Percentiles rank a stretch among this genome's conserved stretches.
These are phyloP conservation scores for Suillus bovinus DNA, from an alignment of 768 basidiomycete species.

Conservation along the genomic window DNA sequence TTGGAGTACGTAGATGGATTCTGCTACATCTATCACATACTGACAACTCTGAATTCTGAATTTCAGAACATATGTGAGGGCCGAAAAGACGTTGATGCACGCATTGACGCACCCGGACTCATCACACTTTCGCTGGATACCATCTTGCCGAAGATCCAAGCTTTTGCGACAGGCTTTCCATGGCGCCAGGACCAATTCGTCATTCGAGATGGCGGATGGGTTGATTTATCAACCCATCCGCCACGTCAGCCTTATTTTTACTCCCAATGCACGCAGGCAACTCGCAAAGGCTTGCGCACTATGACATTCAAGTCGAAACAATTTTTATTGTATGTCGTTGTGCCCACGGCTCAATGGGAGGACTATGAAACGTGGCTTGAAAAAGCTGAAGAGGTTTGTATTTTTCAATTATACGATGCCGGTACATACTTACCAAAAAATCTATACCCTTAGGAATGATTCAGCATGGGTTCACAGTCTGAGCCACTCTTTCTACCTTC, in stretches of 20 bases:
- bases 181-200: background rate
- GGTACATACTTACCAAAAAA: background rate
- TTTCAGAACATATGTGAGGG: constrained; percentile 12
- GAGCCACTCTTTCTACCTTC: background rate
- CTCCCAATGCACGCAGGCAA: background rate
- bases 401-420: background rate
- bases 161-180: background rate
- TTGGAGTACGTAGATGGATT: background rate
- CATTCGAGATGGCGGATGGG: background rate
- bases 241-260: background rate
- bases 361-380: background rate
- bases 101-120: constrained; percentile 4
- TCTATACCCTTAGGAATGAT: background rate
- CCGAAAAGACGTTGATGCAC: constrained; percentile 6
- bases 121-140: background rate
- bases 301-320: background rate
- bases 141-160: background rate
- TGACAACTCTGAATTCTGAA: constrained; percentile 1
- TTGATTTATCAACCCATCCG: too few relatives aligned
- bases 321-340: background rate
- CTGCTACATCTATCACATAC: background rate
- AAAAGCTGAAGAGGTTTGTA: background rate
- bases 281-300: background rate
- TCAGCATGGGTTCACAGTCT: background rate
- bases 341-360: background rate